A percentile compares a stretch with the other conserved stretches of the same genome.
Conservation (phyloP, 495 filamentous ascomycete species). For the Letharia columbiana region DNA sequence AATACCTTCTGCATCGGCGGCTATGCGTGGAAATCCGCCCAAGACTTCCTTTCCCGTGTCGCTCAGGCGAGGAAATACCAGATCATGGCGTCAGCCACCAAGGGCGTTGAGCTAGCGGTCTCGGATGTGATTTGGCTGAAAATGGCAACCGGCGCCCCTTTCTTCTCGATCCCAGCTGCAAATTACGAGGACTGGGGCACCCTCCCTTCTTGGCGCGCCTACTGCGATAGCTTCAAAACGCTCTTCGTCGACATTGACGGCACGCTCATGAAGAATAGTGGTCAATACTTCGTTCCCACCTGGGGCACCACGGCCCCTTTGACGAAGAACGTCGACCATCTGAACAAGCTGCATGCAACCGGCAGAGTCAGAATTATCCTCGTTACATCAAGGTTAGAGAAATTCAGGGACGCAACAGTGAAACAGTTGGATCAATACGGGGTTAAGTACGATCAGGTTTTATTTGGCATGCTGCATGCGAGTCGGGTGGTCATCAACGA, state of each 20-base stretch:
- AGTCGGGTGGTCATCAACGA: slow-evolving; percentile 1
- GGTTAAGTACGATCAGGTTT: neutral
- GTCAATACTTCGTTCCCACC: neutral
- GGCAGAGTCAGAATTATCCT: neutral
- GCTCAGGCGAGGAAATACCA: slow-evolving; percentile 1
- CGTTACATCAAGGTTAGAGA: neutral
- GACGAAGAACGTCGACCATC: neutral
- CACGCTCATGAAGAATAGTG: slow-evolving; percentile 5
- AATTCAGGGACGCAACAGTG: neutral
- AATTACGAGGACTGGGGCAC: slow-evolving; percentile 3
- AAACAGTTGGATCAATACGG: neutral
- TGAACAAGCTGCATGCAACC: neutral
- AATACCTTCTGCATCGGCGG: slow-evolving; percentile 7
- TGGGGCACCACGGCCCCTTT: slow-evolving; percentile 4
- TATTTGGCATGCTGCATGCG: slow-evolving; percentile 2
- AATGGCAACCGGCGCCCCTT: slow-evolving; percentile 3
- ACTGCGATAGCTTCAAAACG: slow-evolving; percentile 3
- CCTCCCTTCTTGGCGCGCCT: slow-evolving; percentile 4
- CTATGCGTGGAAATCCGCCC: slow-evolving; percentile 5
- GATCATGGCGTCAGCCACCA: slow-evolving; percentile 4
- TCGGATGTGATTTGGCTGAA: slow-evolving; percentile 3
- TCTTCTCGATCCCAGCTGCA: slow-evolving; percentile 3
- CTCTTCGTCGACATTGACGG: slow-evolving; percentile 7
- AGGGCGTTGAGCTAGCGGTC: slow-evolving; percentile 1
- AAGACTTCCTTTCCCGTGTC: neutral